Evolutionary conservation across 2,329 filamentous ascomycete genomes (phyloP), one percentile per base, ranked within the genome.

Genomic region (Coniella lustricola): DNA sequence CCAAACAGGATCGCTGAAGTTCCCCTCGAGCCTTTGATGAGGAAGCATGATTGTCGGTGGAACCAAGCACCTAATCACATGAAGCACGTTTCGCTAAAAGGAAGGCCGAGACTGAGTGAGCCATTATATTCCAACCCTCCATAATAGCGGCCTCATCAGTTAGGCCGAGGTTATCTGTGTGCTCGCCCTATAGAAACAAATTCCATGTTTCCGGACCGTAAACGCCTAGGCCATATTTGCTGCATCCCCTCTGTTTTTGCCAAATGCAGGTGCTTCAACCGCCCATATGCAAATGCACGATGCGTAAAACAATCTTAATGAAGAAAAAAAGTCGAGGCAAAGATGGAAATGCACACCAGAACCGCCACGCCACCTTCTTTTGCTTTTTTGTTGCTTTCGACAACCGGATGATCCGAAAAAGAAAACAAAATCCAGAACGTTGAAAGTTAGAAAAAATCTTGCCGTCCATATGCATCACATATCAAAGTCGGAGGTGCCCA

Each of bases 401-500:
- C 44, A 46, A 38, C 25, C 32, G 22, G 40, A 39, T 35, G 29
- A 13, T 18, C 17, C 16, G 18, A 33, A 46, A 46, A 18, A 25
- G 31, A 32, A 18, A 21, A n/a, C 7, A 36, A 42, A 9, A 2
- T 38, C 25, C 37, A 17, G 43, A 35, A 44, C 39, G 36, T 31
- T 22, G 31, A 38, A 49, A 18, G 46, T 40, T n/a, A 36, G 36
- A 13, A 25, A 45, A 17, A 39, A 37, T 32, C 22, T 35, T 41
- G 42, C 50, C 25, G 34, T 22, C 31, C 8, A 43, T 50, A 35
- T 51, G 49, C 55, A 57, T 75, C 71, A 84, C 65, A 80, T 73
- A 62, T 85, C 80, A 64, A 85, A 84, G 50, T 82, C 75, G 42
- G 75, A 73, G 49, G 72, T 72, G 55, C 75, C 77, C 58, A 85